Conservation (phyloP, 2,329 filamentous ascomycete genomes). For the Ascosphaera pollenicola region DNA sequence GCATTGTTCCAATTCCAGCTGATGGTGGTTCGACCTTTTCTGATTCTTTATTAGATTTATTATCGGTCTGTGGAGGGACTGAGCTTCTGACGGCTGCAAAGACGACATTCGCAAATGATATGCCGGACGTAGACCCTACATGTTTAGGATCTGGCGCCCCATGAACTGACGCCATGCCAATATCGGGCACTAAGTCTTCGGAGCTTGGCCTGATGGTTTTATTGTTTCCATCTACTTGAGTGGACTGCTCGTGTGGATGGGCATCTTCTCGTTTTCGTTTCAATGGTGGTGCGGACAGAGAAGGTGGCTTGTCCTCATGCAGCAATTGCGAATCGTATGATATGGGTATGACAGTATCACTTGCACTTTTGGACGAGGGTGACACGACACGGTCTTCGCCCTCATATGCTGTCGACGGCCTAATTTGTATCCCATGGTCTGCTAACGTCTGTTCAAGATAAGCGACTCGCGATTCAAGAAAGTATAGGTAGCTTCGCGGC, state of each 20-base stretch:
- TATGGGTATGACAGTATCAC: slow-evolving; percentile 8
- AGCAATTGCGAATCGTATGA: slow-evolving; percentile 2
- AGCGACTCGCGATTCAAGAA: slow-evolving; percentile 67
- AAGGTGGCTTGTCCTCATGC: not conserved
- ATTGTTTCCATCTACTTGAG: too few relatives aligned
- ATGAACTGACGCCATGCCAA: slow-evolving; percentile 56
- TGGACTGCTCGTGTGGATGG: not conserved
- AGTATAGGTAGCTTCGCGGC: slow-evolving; percentile 80
- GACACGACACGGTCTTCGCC: slow-evolving; percentile 14
- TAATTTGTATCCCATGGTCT: slow-evolving; percentile 47
- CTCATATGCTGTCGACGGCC: slow-evolving; percentile 47
- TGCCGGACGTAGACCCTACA: slow-evolving; percentile 66
- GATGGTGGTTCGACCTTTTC: not conserved
- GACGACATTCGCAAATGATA: slow-evolving; percentile 84
- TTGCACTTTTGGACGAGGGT: slow-evolving; percentile 8
- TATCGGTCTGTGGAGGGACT: slow-evolving; percentile 21
- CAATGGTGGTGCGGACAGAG: not conserved
- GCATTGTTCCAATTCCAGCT: slow-evolving; percentile 53
- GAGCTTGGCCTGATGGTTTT: slow-evolving; percentile 22
- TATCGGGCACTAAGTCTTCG: slow-evolving; percentile 44
- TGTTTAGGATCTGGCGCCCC: slow-evolving; percentile 60
- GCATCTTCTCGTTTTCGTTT: slow-evolving; percentile 4
- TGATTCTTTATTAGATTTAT: not conserved
- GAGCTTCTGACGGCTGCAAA: slow-evolving; percentile 81
- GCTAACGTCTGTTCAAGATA: slow-evolving; percentile 60